phyloP scores from a whole-genome alignment of 768 basidiomycete genomes.

The Gautieria morchelliformis region DNA sequence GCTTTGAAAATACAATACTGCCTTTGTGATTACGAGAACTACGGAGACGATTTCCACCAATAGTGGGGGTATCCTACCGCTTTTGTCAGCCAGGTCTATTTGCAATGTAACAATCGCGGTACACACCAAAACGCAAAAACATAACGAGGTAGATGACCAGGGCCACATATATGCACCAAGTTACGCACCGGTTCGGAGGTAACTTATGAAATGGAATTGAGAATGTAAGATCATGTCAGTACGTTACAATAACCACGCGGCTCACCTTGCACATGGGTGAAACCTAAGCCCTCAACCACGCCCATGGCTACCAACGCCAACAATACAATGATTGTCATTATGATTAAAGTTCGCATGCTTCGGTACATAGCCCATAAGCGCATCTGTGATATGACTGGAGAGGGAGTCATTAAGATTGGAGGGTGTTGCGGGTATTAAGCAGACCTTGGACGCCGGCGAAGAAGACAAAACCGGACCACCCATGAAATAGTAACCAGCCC shows the following conservation, averaged over 20 bases:
- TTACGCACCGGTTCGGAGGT: background rate
- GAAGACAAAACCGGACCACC: conserved; percentile 6
- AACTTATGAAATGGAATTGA: background rate
- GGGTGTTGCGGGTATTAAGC: background rate
- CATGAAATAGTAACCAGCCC: conserved; percentile 6
- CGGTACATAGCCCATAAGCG: conserved; percentile 7
- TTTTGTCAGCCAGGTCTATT: background rate
- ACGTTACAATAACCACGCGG: background rate
- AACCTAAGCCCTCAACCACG: background rate
- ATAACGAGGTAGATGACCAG: background rate
- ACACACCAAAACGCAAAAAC: conserved; percentile 5
- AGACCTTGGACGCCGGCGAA: conserved; percentile 7
- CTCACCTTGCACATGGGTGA: background rate
- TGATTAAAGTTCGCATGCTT: background rate
- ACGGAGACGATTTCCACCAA: background rate
- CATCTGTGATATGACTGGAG: conserved; percentile 6
- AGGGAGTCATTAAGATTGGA: background rate
- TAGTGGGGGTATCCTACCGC: conserved; percentile 3
- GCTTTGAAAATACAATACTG: conserved; percentile 2
- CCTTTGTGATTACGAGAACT: background rate
- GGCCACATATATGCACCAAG: conserved; percentile 3
- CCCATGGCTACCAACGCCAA: conserved; percentile 1
- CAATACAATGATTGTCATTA: background rate
- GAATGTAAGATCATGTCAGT: no score
- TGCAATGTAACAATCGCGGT: background rate